Base-by-base conservation (phyloP, 768 basidiomycete genomes). In the Pleurotus tuber-regium region DNA sequence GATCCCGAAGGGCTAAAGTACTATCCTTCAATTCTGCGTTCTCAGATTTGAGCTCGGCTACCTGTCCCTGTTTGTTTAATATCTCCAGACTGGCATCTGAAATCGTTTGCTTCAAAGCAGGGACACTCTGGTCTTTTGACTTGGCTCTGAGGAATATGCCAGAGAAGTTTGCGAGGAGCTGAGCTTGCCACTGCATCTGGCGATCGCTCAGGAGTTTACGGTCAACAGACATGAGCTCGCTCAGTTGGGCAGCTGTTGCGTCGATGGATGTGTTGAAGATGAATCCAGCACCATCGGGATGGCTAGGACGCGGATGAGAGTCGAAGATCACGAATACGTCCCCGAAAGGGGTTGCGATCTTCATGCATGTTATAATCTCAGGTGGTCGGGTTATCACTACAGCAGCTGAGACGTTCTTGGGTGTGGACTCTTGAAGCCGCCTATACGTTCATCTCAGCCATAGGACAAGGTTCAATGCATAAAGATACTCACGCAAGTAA, bases 321-420 rank as follows among this genome's bases (percentile, higher is more conserved):
- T 87, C 86, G 53, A 87, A 87, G 36, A 87, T 66, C 39, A 80
- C 71, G 56, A 80, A 86, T 12, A 80, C 62, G 19, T 66, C 61
- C 67, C 71, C 56, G 1, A 60, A 53, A n/a, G 59, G 18, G n/a
- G 57, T 57, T 11, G 63, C 61, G 11, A 72, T 64, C 47, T 69
- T 69, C 54, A 84, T 59, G 59, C 82, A 79, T 14, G 77, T 72
- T 10, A 87, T 63, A 47, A 87, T 86, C 60, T 87, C 87, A 0
- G 87, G 86, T 29, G 86, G 84, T 18, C 84, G 82, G 0, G 86
- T 88, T 54, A 88, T 80, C 44, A 86, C 71, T 29, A 68, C 69
- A 48, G 76, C 76, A 39, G 72, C 52, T 44, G 70, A 61, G 3
- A 53, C 64, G 25, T 11, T 11, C 30, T 19, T 24, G 11, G 50